Evolutionary conservation across 2,329 filamentous ascomycete genomes (phyloP), one percentile per base, ranked within the genome.

Genomic region (Xylaria sp.): DNA sequence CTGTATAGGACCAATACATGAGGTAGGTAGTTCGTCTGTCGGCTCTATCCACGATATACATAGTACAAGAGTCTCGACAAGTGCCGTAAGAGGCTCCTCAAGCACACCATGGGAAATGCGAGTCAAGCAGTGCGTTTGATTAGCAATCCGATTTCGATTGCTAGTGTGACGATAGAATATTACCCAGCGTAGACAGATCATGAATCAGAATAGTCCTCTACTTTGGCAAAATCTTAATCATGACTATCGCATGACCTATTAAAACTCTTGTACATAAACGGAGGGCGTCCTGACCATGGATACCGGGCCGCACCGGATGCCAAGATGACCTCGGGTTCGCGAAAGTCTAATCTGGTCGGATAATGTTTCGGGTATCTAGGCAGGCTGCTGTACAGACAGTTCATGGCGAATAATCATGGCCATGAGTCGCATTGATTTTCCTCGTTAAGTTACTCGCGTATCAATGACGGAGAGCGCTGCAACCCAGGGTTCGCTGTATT

Each of bases 131-230:
- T 55, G 36, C 8, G 6, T 33, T 33, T 28, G 41, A 43, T 52
- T 60, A 52, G 1, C 18, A 57, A 56, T 41, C 62, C 52, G 18
- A 63, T 36, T 31, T 8, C 25, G 31, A 41, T 15, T 3, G 15
- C 59, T 18, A 12, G 18, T 25, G 52, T 52, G 9, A 18, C 43
- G 25, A n/a, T 13, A 7, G 15, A 0, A 25, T 18, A 52, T 63
- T 18, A 15, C 33, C 12, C 41, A 56, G 33, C 8, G 48, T 43
- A 43, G 18, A 52, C 20, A n/a, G 20, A 3, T 33, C 48, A 63
- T 59, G 58, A 63, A 41, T 69, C 58, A 69, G 39, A 31, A 46
- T 18, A 54, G 25, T 15, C 54, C 8, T 54, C 51, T 31, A 20
- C 3, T 12, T n/a, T 46, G 39, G 23, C 13, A 36, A 56, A 36